These are phyloP conservation scores for Suillus fuscotomentosus DNA, from an alignment of 768 basidiomycete genomes.

Conservation along the genomic window DNA sequence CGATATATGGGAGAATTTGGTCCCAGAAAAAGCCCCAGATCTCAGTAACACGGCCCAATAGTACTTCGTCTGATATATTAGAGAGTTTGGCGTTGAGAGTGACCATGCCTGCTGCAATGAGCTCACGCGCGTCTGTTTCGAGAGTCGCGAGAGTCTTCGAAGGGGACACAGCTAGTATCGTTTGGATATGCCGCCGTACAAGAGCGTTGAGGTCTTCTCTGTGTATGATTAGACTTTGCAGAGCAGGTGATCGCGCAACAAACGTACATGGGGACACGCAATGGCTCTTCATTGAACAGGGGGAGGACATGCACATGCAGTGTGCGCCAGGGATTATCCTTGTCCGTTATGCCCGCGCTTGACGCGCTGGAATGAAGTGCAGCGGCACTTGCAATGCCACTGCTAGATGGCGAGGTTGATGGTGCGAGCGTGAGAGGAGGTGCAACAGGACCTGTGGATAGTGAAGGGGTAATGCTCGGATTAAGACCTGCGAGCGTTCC, in stretches of 20 bases:
- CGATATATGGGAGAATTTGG: constrained; percentile 81
- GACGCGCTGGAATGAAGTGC: constrained; percentile 33
- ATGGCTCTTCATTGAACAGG: constrained; percentile 86
- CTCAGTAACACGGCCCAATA: constrained; percentile 78
- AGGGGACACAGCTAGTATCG: constrained; percentile 70
- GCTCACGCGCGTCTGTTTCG: constrained; percentile 75
- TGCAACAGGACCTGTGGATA: constrained; percentile 46
- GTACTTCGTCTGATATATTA: constrained; percentile 73
- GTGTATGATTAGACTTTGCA: constrained; percentile 13
- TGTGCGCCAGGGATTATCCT: constrained; percentile 76
- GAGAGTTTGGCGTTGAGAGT: constrained; percentile 85
- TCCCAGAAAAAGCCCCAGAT: constrained; percentile 95
- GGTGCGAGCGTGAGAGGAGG: constrained; percentile 41
- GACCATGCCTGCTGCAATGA: constrained; percentile 87
- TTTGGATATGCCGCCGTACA: constrained; percentile 75
- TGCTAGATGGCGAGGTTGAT: constrained; percentile 39
- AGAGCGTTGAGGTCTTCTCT: constrained; percentile 88
- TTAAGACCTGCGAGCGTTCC: constrained; percentile 59
- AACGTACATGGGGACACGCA: constrained; percentile 78
- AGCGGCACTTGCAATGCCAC: constrained; percentile 23
- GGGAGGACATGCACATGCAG: constrained; percentile 88
- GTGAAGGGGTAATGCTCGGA: constrained; percentile 38
- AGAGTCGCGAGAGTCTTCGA: constrained; percentile 72
- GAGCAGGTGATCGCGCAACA: not conserved
- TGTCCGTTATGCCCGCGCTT: constrained; percentile 31